phyloP scores from a whole-genome alignment of 2,329 filamentous ascomycete genomes.

The Neophaeococcomyces mojaviensis region DNA sequence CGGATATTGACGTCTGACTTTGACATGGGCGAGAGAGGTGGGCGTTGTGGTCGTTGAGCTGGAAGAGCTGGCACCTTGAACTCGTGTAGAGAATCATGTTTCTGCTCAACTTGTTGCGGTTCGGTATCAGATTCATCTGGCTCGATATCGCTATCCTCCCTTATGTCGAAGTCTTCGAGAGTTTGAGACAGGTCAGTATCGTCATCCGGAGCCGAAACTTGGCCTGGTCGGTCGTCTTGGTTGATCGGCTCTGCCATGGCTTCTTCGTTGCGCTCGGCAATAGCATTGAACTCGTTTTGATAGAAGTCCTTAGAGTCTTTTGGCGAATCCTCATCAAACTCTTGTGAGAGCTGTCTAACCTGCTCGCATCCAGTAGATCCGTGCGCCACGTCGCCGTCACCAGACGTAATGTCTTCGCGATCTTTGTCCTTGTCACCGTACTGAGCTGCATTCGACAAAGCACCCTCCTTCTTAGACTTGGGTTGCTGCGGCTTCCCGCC shows the following conservation, averaged over 20 bases:
- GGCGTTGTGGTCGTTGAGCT: neutral
- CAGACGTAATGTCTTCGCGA: neutral
- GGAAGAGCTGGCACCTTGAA: conserved; percentile 3
- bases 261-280: neutral
- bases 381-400: neutral
- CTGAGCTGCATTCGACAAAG: neutral
- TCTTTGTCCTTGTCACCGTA: neutral
- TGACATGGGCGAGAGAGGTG: conserved; percentile 5
- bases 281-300: neutral
- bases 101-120: neutral
- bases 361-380: neutral
- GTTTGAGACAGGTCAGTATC: neutral
- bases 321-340: neutral
- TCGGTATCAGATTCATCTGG: neutral
- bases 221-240: neutral
- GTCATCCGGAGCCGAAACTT: neutral
- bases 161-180: neutral
- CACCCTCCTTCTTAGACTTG: neutral
- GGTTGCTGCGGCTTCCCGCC: conserved; percentile 2
- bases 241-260: neutral
- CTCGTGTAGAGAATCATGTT: neutral
- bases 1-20: conserved; percentile 6
- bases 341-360: neutral
- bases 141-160: conserved; percentile 3
- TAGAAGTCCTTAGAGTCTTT: neutral